Base-by-base conservation (phyloP, 2,329 filamentous ascomycete species). In the Botrytis aclada region DNA sequence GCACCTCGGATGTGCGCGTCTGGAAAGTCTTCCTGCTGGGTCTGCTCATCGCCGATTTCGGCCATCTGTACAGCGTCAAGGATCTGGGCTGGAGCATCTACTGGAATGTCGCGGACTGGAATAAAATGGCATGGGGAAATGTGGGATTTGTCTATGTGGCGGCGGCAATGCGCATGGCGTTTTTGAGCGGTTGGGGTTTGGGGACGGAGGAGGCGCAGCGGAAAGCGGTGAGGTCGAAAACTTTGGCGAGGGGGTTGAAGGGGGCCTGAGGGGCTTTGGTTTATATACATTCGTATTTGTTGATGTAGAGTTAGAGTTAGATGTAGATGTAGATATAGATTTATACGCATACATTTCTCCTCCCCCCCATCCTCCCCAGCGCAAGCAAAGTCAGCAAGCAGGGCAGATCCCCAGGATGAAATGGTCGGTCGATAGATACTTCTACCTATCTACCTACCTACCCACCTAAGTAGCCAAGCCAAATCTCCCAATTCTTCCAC, bases 21-120 rank as follows among this genome's bases (percentile, higher is more conserved):
- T 95, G 93, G 93, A 86, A 84, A 76, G 85, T 88, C 1, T 84
- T 95, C 39, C 83, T 95, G 7, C 82, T 91, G 63, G 89, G 87
- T 54, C 83, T 95, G 73, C 85, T 95, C 45, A 80, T 95, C 25
- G 93, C 91, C n/a, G 93, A 95, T 81, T 80, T 94, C 47, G 93
- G 92, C 5, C 93, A 95, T 81, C 82, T 95, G 72, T 92, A 90
- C 81, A 89, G 89, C 51, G 86, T 94, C 74, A 83, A 84, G 51
- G 83, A 83, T 41, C 83, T 92, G 43, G 92, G 92, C 0, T 76
- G 80, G 20, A 82, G 83, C 14, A 84, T 93, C n/a, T 93, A 92
- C 81, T 92, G 75, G 76, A 76, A 77, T 32, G 84, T 88, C 41
- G 78, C 82, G 76, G 80, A 81, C 16, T 93, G 91, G 91, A 93